These are phyloP conservation scores for Fusarium buharicum DNA, from an alignment of 2,329 filamentous ascomycete species.

Conservation along the genomic window DNA sequence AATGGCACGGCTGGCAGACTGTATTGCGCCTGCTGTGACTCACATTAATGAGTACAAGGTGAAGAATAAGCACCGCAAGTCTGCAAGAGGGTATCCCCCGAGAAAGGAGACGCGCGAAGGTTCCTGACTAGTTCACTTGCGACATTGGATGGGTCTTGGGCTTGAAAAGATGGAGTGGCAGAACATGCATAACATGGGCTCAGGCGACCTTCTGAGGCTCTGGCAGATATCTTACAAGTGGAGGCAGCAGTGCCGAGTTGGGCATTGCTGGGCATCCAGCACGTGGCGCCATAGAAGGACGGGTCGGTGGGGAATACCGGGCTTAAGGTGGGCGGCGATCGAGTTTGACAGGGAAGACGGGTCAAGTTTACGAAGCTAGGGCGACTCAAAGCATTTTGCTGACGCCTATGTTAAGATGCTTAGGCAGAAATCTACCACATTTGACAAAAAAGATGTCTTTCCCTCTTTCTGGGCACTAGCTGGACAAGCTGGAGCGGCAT, in stretches of 20 bases:
- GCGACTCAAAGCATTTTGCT: constrained; percentile 9
- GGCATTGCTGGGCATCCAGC: constrained; percentile 40
- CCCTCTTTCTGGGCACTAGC: constrained; percentile 7
- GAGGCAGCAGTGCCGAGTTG: constrained; percentile 34
- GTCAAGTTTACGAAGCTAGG: constrained; percentile 8
- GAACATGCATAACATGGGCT: constrained; percentile 17
- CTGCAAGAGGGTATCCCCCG: constrained; percentile 17
- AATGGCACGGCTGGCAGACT: constrained; percentile 16
- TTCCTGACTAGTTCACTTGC: constrained; percentile 31
- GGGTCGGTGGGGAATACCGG: constrained; percentile 38
- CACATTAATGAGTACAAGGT: constrained; percentile 20
- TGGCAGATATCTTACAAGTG: constrained; percentile 18
- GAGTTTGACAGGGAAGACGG: constrained; percentile 29
- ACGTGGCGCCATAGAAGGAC: constrained; percentile 46
- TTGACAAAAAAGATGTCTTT: constrained; percentile 4
- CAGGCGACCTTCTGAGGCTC: constrained; percentile 10
- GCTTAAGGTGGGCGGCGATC: constrained; percentile 32
- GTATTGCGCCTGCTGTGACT: constrained; percentile 26
- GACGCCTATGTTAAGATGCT: constrained; percentile 6
- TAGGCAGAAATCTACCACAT: constrained; percentile 28
- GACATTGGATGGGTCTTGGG: constrained; percentile 3
- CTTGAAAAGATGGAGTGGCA: constrained; percentile 18
- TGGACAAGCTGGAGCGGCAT: neutral
- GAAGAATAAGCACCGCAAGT: constrained; percentile 17
- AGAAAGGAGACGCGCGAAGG: constrained; percentile 16